phyloP scores from a whole-genome alignment of 306 rosid genomes.

The Bauhinia variegata region DNA sequence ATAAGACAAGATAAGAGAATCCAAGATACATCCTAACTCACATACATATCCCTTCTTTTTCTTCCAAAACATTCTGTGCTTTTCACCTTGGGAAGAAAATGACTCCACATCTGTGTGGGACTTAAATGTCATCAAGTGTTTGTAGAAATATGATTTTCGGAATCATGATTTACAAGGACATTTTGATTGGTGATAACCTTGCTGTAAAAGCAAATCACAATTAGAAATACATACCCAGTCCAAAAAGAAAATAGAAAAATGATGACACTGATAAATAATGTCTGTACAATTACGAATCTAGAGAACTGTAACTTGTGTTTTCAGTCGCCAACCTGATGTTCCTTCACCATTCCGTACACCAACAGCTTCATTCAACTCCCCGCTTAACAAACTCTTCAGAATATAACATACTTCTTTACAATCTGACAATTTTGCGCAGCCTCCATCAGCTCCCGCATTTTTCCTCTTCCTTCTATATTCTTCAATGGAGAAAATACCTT shows the following conservation, averaged over 20 bases:
- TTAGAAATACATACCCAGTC: background rate
- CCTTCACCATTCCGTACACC: slow-evolving; percentile 9
- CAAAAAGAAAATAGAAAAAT: slow-evolving; percentile 1
- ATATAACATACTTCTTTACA: background rate
- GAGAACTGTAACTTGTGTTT: slow-evolving; percentile 13
- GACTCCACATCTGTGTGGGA: too few species aligned
- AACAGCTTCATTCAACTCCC: slow-evolving; percentile 16
- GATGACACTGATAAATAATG: background rate
- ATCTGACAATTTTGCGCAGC: slow-evolving; percentile 1
- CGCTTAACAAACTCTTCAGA: background rate
- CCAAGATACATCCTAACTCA: background rate
- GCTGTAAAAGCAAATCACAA: slow-evolving; percentile 11
- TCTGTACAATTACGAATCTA: background rate
- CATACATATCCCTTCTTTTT: background rate
- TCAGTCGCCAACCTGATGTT: slow-evolving; percentile 23
- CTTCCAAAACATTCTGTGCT: too few species aligned
- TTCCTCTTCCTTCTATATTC: slow-evolving; percentile 23
- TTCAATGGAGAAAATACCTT: slow-evolving; percentile 21
- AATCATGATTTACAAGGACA: slow-evolving; percentile 25
- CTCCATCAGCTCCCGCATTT: slow-evolving; percentile 14
- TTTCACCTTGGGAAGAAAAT: too few species aligned
- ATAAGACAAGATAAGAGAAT: background rate
- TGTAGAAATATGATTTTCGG: slow-evolving; percentile 4
- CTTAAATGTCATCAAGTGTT: slow-evolving; percentile 5
- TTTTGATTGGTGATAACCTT: slow-evolving; percentile 6